Conservation (phyloP, 495 filamentous ascomycete species). For the Pyronema domesticum region DNA sequence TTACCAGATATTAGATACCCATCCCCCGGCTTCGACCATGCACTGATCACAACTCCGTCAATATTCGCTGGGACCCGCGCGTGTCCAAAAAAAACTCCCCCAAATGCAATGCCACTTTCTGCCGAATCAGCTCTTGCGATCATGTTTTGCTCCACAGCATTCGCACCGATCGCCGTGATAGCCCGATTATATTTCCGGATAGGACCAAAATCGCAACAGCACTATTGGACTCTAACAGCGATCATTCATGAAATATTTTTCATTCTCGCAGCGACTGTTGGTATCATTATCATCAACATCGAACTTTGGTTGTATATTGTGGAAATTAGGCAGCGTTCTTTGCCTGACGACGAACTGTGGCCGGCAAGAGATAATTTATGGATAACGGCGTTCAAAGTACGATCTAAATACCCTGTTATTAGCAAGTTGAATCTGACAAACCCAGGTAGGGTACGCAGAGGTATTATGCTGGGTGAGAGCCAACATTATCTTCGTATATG, state of each 20-base stretch:
- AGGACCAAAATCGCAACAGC: not conserved
- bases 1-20: no score
- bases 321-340: not conserved
- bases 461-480: not conserved
- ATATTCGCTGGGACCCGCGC: no score
- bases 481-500: no score
- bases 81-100: no score
- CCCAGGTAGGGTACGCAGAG: not conserved
- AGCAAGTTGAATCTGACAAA: not conserved
- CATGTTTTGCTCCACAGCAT: not conserved
- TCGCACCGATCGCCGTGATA: not conserved
- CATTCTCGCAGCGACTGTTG: not conserved
- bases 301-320: not conserved
- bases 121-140: not conserved
- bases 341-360: not conserved
- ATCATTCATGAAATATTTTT: not conserved
- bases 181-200: not conserved
- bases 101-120: not conserved
- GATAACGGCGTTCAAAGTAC: not conserved
- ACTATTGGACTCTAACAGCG: not conserved
- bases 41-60: no score
- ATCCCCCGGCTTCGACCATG: no score
- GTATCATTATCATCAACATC: not conserved
- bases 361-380: not conserved
- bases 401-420: not conserved